Percentiles rank a stretch among this genome's conserved stretches.
These are phyloP conservation scores for Dalbergia cochinchinensis DNA, from an alignment of 306 rosid species.

Conservation along the genomic window DNA sequence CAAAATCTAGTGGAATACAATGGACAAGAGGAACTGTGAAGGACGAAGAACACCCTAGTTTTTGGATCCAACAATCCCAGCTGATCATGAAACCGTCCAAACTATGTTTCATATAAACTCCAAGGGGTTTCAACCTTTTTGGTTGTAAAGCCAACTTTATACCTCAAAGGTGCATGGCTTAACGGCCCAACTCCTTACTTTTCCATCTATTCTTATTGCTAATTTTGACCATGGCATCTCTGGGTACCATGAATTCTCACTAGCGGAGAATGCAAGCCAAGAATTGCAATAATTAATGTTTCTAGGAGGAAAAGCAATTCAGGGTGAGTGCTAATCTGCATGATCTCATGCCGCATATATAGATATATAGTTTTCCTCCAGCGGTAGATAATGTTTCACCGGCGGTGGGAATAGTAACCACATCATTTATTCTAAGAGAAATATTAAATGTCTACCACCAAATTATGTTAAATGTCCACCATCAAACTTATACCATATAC, in stretches of 20 bases:
- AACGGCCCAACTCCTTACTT: slow-evolving; percentile 43
- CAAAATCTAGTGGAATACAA: not conserved
- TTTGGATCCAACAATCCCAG: slow-evolving; percentile 34
- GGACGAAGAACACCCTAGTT: not conserved
- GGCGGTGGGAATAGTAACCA: too few relatives aligned
- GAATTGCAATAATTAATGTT: slow-evolving; percentile 3
- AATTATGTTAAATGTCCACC: too few relatives aligned
- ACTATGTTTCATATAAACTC: not conserved
- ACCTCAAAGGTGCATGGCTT: slow-evolving; percentile 49
- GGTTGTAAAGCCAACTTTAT: slow-evolving; percentile 55
- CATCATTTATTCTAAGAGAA: too few relatives aligned
- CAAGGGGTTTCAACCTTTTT: slow-evolving; percentile 31
- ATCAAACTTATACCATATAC: too few relatives aligned
- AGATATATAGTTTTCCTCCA: too few relatives aligned
- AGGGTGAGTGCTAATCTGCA: too few relatives aligned
- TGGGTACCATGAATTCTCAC: slow-evolving; percentile 23
- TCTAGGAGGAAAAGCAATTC: not conserved
- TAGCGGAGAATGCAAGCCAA: slow-evolving; percentile 20
- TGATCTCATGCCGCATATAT: too few relatives aligned
- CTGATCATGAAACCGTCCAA: slow-evolving; percentile 24
- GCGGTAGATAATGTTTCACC: too few relatives aligned
- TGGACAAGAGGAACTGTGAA: not conserved
- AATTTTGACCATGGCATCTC: slow-evolving; percentile 10
- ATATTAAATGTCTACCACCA: too few relatives aligned
- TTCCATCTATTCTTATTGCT: slow-evolving; percentile 44